Conservation (phyloP, 495 filamentous ascomycete genomes). For the Penicillium riverlandense region DNA sequence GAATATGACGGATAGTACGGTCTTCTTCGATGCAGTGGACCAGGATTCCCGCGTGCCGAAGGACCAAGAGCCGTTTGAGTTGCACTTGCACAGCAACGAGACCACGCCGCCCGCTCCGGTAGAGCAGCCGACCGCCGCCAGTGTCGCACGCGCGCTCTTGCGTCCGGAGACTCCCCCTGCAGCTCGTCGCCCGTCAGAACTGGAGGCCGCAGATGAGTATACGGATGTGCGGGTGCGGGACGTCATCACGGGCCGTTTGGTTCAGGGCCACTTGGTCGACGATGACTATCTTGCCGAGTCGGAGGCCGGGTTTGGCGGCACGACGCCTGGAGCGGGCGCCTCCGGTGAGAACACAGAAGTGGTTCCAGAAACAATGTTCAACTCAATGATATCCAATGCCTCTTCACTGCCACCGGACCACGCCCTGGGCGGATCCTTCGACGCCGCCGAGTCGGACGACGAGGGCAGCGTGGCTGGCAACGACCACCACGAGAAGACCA, state of each 20-base stretch:
- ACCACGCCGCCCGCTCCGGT: conserved; percentile 9
- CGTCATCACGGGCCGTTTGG: conserved; percentile 82
- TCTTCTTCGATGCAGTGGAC: conserved; percentile 42
- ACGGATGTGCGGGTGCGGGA: conserved; percentile 82
- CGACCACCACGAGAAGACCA: conserved; percentile 79
- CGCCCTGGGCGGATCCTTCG: conserved; percentile 74
- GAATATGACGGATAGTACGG: conserved; percentile 53
- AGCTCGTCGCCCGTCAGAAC: conserved; percentile 33
- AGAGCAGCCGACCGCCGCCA: too few species aligned
- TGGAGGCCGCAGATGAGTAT: conserved; percentile 57
- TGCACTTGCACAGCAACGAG: conserved; percentile 18
- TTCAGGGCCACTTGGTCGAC: conserved; percentile 95
- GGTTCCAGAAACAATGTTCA: conserved; percentile 54
- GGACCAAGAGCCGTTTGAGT: conserved; percentile 25
- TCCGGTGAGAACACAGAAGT: conserved; percentile 38
- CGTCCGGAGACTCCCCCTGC: conserved; percentile 29
- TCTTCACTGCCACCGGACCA: conserved; percentile 49
- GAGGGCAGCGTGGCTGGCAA: conserved; percentile 67
- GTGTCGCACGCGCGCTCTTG: conserved; percentile 8
- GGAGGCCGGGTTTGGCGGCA: conserved; percentile 48
- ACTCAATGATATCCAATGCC: conserved; percentile 56
- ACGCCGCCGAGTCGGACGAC: conserved; percentile 77
- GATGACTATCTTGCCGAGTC: conserved; percentile 88
- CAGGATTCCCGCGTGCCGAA: conserved; percentile 19
- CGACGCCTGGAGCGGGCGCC: conserved; percentile 23